Conservation (phyloP, 768 basidiomycete genomes). For the Coprinopsis marcescibilis region DNA sequence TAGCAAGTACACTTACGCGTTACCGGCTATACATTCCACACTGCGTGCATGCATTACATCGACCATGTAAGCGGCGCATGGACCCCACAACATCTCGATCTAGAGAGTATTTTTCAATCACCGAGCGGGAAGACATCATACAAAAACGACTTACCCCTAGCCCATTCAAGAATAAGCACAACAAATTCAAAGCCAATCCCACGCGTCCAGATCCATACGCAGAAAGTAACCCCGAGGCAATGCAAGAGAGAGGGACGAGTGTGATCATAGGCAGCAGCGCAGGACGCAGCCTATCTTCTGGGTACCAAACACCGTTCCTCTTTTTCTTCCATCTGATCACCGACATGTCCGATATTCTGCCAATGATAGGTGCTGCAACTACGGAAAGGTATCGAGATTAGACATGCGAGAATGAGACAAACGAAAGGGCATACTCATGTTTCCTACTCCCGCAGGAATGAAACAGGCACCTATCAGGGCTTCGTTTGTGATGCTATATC, state of each 20-base stretch:
- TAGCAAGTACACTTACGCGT: conserved; percentile 29
- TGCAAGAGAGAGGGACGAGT: neutral
- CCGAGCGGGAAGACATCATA: neutral
- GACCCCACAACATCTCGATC: conserved; percentile 49
- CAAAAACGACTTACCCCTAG: conserved; percentile 41
- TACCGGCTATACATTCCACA: conserved; percentile 50
- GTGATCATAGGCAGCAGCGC: conserved; percentile 8
- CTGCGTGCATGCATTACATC: conserved; percentile 50
- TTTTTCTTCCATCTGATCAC: conserved; percentile 44
- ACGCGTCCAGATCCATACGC: conserved; percentile 20
- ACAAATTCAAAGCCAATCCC: conserved; percentile 26
- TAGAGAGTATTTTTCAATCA: conserved; percentile 16
- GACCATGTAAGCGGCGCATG: conserved; percentile 44
- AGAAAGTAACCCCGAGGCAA: conserved; percentile 4
- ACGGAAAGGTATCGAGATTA: conserved; percentile 54
- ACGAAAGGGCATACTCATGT: conserved; percentile 40
- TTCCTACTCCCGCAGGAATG: conserved; percentile 46
- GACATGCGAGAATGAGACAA: conserved; percentile 30
- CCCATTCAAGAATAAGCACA: conserved; percentile 45
- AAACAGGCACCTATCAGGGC: conserved; percentile 49
- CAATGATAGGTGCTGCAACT: conserved; percentile 61
- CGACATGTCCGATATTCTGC: conserved; percentile 50
- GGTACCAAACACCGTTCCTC: conserved; percentile 51
- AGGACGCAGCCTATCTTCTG: conserved; percentile 45
- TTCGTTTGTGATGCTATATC: conserved; percentile 46